Percentiles rank a stretch among this genome's conserved stretches.
phyloP scores from a whole-genome alignment of 2,329 filamentous ascomycete species.

The Xylariomycetidae sp. region DNA sequence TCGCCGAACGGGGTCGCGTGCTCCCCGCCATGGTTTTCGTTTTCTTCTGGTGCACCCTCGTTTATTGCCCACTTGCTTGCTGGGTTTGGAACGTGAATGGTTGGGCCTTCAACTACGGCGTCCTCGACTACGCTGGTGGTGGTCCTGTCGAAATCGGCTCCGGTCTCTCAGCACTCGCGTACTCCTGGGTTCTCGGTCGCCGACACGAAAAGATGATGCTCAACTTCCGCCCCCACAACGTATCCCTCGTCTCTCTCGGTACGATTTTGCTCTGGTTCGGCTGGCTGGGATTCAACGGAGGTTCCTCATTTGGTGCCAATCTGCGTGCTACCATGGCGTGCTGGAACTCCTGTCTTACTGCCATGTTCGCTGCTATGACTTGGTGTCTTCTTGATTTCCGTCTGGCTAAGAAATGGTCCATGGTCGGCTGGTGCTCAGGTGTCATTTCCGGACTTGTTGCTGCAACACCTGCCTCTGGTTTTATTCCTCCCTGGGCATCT shows the following conservation, averaged over 20 bases:
- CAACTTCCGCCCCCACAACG: slow-evolving; percentile 99
- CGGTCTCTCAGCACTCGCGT: slow-evolving; percentile 87
- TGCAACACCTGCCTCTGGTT: slow-evolving; percentile 65
- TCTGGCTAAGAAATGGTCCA: slow-evolving; percentile 87
- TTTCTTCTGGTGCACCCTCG: slow-evolving; percentile 94
- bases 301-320: slow-evolving; percentile 90
- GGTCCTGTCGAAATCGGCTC: slow-evolving; percentile 97
- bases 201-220: slow-evolving; percentile 99
- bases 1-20: slow-evolving; percentile 89
- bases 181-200: slow-evolving; percentile 91
- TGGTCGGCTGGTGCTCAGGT: slow-evolving; percentile 70
- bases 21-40: slow-evolving; percentile 92
- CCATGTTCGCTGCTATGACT: slow-evolving; percentile 84
- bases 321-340: slow-evolving; percentile 91
- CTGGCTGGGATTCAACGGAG: slow-evolving; percentile 98
- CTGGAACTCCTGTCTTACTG: slow-evolving; percentile 95
- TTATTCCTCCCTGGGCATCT: slow-evolving; percentile 63
- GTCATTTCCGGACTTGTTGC: slow-evolving; percentile 67
- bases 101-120: slow-evolving; percentile 86
- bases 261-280: slow-evolving; percentile 97
- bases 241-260: slow-evolving; percentile 92
- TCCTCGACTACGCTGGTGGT: slow-evolving; percentile 93
- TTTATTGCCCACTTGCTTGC: slow-evolving; percentile 95
- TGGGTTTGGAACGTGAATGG: slow-evolving; percentile 96
- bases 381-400: slow-evolving; percentile 97